phyloP scores from a whole-genome alignment of 1,139 yeast species.

The Yamadazyma trypodendri region DNA sequence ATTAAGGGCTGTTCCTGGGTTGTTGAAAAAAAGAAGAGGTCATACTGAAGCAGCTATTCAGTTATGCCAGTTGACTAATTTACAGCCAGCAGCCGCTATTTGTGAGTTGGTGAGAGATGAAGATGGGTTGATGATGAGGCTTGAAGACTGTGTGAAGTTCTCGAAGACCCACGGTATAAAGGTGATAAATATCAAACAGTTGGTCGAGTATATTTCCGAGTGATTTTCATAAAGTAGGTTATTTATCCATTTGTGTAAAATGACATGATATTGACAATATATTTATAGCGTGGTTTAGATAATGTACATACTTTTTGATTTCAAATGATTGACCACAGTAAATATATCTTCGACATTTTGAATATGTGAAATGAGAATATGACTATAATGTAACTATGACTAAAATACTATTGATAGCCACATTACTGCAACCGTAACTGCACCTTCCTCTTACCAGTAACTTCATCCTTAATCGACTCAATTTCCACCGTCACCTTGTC shows the following conservation, averaged over 20 bases:
- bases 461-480: constrained; percentile 77
- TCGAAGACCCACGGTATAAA: constrained; percentile 62
- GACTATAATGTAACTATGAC: too few relatives aligned
- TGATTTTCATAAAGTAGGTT: too few relatives aligned
- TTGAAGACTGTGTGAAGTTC: constrained; percentile 79
- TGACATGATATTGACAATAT: too few relatives aligned
- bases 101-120: constrained; percentile 92
- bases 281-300: too few relatives aligned
- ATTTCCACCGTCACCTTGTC: constrained; percentile 85
- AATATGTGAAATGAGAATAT: too few relatives aligned
- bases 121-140: constrained; percentile 95
- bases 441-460: constrained; percentile 91
- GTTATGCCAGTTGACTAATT: constrained; percentile 71
- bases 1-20: constrained; percentile 84
- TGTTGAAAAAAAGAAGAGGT: constrained; percentile 81
- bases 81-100: constrained; percentile 86
- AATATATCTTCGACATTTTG: too few relatives aligned
- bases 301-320: too few relatives aligned
- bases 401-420: too few relatives aligned
- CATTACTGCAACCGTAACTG: constrained; percentile 56
- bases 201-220: constrained; percentile 54
- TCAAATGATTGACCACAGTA: too few relatives aligned
- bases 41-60: constrained; percentile 98
- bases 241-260: constrained; percentile 1
- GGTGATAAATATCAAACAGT: constrained; percentile 76